Conservation (phyloP, 371 early-diverging fungal genomes). For the Saksenaea vasiformis region DNA sequence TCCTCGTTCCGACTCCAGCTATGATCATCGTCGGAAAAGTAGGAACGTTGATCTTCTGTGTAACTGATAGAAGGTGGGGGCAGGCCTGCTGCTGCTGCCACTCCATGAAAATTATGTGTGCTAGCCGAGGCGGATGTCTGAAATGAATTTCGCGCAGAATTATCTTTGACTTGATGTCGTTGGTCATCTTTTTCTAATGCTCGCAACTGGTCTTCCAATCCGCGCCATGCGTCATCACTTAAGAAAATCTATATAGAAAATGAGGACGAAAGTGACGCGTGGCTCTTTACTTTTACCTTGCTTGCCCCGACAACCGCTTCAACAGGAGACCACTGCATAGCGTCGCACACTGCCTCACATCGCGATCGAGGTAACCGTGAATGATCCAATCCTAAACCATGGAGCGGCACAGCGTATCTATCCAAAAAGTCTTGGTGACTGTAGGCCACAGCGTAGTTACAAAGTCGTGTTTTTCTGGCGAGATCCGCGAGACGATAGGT, state of each 20-base stretch:
- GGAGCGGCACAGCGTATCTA: conserved; percentile 62
- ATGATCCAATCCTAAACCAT: conserved; percentile 45
- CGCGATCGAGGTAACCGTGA: conserved; percentile 44
- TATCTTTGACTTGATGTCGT: conserved; percentile 21
- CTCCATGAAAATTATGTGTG: conserved; percentile 25
- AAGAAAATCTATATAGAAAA: conserved; percentile 61
- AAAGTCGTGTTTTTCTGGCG: conserved; percentile 41
- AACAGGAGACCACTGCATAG: conserved; percentile 64
- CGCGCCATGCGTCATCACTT: conserved; percentile 71
- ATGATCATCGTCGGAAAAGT: conserved; percentile 68
- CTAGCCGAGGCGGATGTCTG: conserved; percentile 9
- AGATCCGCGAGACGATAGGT: conserved; percentile 55
- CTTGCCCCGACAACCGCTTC: conserved; percentile 74
- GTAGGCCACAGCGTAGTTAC: conserved; percentile 58
- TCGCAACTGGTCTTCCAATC: conserved; percentile 67
- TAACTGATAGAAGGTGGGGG: conserved; percentile 36
- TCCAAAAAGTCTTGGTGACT: conserved; percentile 68
- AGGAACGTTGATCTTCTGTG: conserved; percentile 66
- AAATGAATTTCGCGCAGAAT: neutral
- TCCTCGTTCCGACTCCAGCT: conserved; percentile 22
- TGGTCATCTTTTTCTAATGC: conserved; percentile 48
- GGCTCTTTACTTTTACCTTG: conserved; percentile 33
- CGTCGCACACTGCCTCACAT: conserved; percentile 60
- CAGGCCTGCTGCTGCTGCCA: conserved; percentile 36
- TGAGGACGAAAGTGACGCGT: neutral